Evolutionary conservation across 305 asterid species (phyloP).

Genomic region (Fraxinus sp.): DNA sequence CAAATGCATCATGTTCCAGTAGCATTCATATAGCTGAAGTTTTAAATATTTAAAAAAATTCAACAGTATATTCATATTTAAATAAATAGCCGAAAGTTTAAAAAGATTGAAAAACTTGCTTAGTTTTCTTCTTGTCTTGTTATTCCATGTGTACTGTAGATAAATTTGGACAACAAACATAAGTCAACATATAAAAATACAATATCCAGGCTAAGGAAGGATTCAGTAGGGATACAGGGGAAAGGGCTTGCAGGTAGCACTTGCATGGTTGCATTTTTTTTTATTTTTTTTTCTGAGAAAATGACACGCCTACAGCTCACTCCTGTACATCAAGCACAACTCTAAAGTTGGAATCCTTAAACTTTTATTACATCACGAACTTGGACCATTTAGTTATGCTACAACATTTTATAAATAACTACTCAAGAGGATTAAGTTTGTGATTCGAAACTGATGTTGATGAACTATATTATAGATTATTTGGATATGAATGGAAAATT

Average conservation of each 20-base stretch:
- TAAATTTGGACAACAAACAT: background rate
- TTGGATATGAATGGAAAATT: background rate
- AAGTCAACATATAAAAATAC: background rate
- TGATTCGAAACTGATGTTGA: background rate
- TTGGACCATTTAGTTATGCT: background rate
- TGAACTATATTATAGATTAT: background rate
- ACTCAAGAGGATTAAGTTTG: background rate
- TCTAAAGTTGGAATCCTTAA: background rate
- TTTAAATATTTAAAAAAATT: background rate
- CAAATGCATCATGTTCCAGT: background rate
- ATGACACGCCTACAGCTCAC: background rate
- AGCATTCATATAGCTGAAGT: background rate
- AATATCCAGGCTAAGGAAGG: background rate
- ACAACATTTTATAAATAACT: background rate
- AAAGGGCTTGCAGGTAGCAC: too few relatives aligned
- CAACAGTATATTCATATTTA: background rate
- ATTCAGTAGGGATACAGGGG: background rate
- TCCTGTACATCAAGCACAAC: background rate
- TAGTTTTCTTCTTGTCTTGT: background rate
- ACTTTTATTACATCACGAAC: background rate
- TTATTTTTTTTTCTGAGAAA: background rate
- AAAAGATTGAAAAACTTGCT: background rate
- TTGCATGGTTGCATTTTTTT: too few relatives aligned
- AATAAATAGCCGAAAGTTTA: background rate
- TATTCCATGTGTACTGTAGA: background rate